phyloP scores from a whole-genome alignment of 139 green algal genomes.

The Closterium sp. region DNA sequence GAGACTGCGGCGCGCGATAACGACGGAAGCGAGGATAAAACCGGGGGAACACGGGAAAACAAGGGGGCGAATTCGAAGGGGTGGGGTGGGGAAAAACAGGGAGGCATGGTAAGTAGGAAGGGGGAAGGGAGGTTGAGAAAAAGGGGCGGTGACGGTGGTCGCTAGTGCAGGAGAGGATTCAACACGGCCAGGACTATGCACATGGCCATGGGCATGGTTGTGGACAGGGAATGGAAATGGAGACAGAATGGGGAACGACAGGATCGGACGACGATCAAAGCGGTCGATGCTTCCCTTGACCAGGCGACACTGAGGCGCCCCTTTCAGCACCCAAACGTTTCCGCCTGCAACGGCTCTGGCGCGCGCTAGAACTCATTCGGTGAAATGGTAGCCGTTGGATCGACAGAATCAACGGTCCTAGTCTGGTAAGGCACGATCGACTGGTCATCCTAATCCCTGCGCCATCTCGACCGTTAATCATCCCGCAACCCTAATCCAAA shows the following conservation, averaged over 20 bases:
- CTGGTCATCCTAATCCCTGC: no score
- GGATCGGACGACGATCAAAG: background rate
- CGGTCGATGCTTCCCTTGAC: background rate
- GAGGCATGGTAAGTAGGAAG: background rate
- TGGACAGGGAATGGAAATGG: background rate
- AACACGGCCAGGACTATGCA: no score
- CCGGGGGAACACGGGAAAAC: background rate
- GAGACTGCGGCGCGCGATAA: conserved; percentile 63
- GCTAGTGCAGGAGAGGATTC: background rate
- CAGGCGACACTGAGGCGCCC: background rate
- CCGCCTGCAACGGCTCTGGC: no score
- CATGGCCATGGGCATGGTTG: background rate
- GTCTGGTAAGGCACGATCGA: background rate
- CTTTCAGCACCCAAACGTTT: background rate
- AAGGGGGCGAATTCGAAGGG: background rate
- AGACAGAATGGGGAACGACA: background rate
- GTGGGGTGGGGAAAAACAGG: background rate
- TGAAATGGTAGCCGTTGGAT: background rate
- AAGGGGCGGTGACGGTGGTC: background rate
- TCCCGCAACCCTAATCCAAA: background rate
- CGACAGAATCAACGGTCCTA: background rate
- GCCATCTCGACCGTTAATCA: background rate
- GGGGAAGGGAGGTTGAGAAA: background rate
- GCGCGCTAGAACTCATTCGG: background rate
- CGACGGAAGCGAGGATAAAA: background rate